These are phyloP conservation scores for Jamesozyma lodderae DNA, from an alignment of 805 yeast species.

Conservation along the genomic window DNA sequence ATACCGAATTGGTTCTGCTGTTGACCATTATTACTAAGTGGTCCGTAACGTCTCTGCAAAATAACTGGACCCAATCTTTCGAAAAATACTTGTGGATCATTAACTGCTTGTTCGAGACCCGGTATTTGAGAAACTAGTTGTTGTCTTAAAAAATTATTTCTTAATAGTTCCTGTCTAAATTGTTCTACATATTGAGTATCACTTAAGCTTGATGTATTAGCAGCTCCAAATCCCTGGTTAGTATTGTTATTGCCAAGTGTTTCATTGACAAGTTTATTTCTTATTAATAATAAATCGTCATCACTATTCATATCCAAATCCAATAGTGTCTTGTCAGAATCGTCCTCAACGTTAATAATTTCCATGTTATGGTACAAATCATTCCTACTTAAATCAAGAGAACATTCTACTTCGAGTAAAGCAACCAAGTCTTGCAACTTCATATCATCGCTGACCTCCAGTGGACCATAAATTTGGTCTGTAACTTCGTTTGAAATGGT, in stretches of 20 bases:
- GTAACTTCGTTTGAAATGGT: slow-evolving; percentile 41
- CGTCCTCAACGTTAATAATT: slow-evolving; percentile 23
- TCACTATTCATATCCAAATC: slow-evolving; percentile 44
- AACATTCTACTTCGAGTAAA: slow-evolving; percentile 61
- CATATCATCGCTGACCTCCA: slow-evolving; percentile 62
- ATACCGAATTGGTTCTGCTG: slow-evolving; percentile 28
- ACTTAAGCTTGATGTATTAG: slow-evolving; percentile 3
- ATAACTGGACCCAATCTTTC: slow-evolving; percentile 32
- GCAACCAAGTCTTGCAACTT: slow-evolving; percentile 61
- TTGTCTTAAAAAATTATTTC: slow-evolving; percentile 33
- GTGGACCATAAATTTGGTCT: slow-evolving; percentile 38
- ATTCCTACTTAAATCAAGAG: slow-evolving; percentile 39
- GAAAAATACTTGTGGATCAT: slow-evolving; percentile 43
- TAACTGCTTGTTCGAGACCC: slow-evolving; percentile 36
- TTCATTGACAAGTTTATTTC: slow-evolving; percentile 17
- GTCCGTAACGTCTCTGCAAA: slow-evolving; percentile 24
- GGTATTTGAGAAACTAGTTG: slow-evolving; percentile 38
- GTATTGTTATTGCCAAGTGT: background rate
- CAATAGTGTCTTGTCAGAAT: slow-evolving; percentile 33
- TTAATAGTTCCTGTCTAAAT: slow-evolving; percentile 40
- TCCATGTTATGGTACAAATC: slow-evolving; percentile 41
- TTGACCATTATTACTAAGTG: background rate
- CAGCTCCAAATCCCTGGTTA: background rate
- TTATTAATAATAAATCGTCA: slow-evolving; percentile 47
- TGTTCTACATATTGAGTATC: slow-evolving; percentile 34